A percentile compares a stretch with the other conserved stretches of the same genome.
phyloP scores from a whole-genome alignment of 192 early-diverging fungal species.

The Rhizophlyctis rosea region DNA sequence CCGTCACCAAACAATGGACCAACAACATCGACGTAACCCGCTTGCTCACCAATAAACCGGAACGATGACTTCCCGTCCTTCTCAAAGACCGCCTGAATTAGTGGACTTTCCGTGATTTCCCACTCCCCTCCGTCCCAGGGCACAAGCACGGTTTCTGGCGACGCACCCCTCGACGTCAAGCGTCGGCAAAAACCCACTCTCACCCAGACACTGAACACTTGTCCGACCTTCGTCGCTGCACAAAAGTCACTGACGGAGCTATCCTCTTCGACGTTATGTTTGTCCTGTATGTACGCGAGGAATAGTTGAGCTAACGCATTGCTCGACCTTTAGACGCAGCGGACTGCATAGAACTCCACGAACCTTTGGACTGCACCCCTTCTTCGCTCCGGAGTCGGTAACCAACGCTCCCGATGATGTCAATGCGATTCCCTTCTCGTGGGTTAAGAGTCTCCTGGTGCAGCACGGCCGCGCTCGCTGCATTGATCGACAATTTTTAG shows the following conservation, averaged over 20 bases:
- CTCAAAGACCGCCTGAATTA: conserved; percentile 47
- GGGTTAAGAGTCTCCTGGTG: conserved; percentile 96
- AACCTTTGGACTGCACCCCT: conserved; percentile 71
- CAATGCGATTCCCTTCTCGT: conserved; percentile 73
- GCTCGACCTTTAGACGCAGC: too few species aligned
- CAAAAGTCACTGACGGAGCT: conserved; percentile 63
- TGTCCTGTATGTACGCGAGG: too few species aligned
- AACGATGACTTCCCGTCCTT: too few species aligned
- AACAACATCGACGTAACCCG: too few species aligned
- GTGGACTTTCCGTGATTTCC: conserved; percentile 84
- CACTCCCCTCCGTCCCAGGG: too few species aligned
- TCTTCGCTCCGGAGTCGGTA: conserved; percentile 81
- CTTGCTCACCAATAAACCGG: too few species aligned
- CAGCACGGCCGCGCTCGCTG: conserved; percentile 72
- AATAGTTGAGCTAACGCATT: too few species aligned
- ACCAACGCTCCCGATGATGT: conserved; percentile 84
- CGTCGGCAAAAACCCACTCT: too few species aligned
- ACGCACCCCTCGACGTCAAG: conserved; percentile 5
- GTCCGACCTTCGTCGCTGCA: too few species aligned
- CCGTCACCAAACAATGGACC: too few species aligned
- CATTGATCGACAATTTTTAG: conserved; percentile 1
- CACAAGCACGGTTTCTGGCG: conserved; percentile 36
- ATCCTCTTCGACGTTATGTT: conserved; percentile 86
- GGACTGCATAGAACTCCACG: too few species aligned
- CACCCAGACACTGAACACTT: too few species aligned